Conservation (phyloP, 495 filamentous ascomycete genomes). For the Tuber magnatum region DNA sequence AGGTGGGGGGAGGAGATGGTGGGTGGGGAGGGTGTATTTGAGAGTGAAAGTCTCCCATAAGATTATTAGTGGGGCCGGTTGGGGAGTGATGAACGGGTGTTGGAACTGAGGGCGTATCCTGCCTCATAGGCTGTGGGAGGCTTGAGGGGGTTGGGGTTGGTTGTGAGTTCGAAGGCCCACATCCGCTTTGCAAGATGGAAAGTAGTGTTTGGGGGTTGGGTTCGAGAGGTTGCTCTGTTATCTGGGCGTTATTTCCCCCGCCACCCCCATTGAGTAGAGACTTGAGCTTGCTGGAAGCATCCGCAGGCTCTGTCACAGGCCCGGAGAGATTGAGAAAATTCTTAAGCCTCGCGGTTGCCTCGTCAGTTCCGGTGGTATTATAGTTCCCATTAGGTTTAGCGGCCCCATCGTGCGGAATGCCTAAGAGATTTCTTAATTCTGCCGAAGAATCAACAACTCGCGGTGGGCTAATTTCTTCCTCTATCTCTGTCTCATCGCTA, state of each 20-base stretch:
- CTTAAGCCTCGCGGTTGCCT: slow-evolving; percentile 24
- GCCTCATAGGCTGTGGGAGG: not conserved
- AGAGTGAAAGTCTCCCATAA: not conserved
- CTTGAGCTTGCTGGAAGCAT: slow-evolving; percentile 23
- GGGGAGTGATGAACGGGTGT: not conserved
- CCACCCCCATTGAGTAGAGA: slow-evolving; percentile 4
- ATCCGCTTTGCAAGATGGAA: slow-evolving; percentile 28
- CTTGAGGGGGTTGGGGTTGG: not conserved
- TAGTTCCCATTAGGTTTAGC: slow-evolving; percentile 12
- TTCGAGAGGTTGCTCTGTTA: slow-evolving; percentile 13
- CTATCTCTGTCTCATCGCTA: slow-evolving; percentile 35
- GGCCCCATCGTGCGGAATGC: slow-evolving; percentile 12
- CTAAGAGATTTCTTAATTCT: slow-evolving; percentile 15
- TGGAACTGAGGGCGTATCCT: not conserved
- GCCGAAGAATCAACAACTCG: slow-evolving; percentile 10
- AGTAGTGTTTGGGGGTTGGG: slow-evolving; percentile 36
- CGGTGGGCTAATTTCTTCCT: slow-evolving; percentile 23
- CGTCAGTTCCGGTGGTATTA: slow-evolving; percentile 10
- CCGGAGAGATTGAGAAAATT: slow-evolving; percentile 24
- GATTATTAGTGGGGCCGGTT: not conserved
- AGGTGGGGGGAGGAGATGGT: slow-evolving; percentile 33
- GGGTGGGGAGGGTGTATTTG: slow-evolving; percentile 10
- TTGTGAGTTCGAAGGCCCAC: slow-evolving; percentile 3
- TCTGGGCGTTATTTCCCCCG: slow-evolving; percentile 9
- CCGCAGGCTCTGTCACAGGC: slow-evolving; percentile 20